A percentile compares a stretch with the other conserved stretches of the same genome.
Conservation (phyloP, 2,329 filamentous ascomycete genomes). For the Lachnellula occidentalis region DNA sequence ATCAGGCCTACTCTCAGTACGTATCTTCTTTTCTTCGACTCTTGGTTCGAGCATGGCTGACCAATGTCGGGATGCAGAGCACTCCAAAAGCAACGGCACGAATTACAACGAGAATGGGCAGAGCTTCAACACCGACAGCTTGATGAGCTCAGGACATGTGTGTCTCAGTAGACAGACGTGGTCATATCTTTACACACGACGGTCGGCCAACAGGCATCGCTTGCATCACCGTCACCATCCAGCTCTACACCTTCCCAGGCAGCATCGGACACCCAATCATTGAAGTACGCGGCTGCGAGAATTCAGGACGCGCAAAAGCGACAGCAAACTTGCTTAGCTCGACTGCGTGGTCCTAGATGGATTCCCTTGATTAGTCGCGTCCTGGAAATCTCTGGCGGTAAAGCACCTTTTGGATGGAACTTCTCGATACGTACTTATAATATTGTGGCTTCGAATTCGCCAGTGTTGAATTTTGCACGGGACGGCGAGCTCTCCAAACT, state of each 20-base stretch:
- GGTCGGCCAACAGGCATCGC: neutral
- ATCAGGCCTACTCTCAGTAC: neutral
- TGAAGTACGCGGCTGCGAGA: neutral
- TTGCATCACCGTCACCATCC: neutral
- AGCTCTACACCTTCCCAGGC: neutral
- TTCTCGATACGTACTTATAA: neutral
- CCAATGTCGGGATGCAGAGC: neutral
- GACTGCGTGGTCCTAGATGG: neutral
- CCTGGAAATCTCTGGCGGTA: neutral
- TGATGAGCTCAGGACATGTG: neutral
- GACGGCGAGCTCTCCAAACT: neutral
- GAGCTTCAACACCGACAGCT: neutral
- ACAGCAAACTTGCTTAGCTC: neutral
- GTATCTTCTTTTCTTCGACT: neutral
- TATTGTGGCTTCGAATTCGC: neutral
- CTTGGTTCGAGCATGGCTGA: neutral
- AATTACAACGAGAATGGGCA: neutral
- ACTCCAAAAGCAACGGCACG: neutral
- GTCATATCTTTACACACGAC: neutral
- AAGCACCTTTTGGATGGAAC: conserved; percentile 1
- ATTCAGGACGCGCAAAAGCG: neutral
- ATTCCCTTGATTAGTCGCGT: neutral
- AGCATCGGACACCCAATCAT: neutral
- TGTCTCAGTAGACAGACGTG: neutral
- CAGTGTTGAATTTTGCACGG: neutral